Base-by-base conservation (phyloP, 306 rosid species). In the Quercus glauca region DNA sequence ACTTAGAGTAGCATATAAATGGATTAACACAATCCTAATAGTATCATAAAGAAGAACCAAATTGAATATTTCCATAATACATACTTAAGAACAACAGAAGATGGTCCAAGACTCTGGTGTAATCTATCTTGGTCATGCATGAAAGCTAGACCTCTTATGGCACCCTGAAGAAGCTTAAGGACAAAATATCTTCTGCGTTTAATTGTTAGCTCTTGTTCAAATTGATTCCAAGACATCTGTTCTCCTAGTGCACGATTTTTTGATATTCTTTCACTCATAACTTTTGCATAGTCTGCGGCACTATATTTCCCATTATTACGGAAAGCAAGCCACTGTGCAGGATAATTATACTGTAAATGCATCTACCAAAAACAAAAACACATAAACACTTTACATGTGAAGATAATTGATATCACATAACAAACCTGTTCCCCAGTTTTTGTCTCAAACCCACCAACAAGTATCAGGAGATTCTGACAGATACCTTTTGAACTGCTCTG, bases 71-170 rank as follows among this genome's bases (percentile, higher is more conserved):
- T 80, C 69, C 29, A 35, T 61, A 37, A 59, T 31, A 80, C 91
- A 79, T 87, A 92, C 99, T 94, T 94, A 73, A 94, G 97, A 81
- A 80, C 83, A 65, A 94, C 82, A 77, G 99, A 94, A 81, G 94
- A 88, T 26, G 99, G 97, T 81, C 99, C 99, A 69, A 94, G 94
- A 88, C 99, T 94, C 86, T 94, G 99, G 85, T 94, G 99, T 80
- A 94, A 86, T 84, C 95, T 86, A 31, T 92, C 92, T 37, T 72
- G 88, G 64, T 83, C 84, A 37, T 94, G 99, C 95, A 94, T 85
- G 80, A 85, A 91, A 77, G 87, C 95, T 64, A 94, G 85, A 76
- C 97, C 99, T 82, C 83, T 91, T 85, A 94, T 85, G 79, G 86
- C 89, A 74, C 99, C 97, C 83, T 84, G 92, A 82, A 94, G 91